Percentiles rank a stretch among this genome's conserved stretches.
Conservation (phyloP, 2,329 filamentous ascomycete genomes). For the Scleromitrula shiraiana region DNA sequence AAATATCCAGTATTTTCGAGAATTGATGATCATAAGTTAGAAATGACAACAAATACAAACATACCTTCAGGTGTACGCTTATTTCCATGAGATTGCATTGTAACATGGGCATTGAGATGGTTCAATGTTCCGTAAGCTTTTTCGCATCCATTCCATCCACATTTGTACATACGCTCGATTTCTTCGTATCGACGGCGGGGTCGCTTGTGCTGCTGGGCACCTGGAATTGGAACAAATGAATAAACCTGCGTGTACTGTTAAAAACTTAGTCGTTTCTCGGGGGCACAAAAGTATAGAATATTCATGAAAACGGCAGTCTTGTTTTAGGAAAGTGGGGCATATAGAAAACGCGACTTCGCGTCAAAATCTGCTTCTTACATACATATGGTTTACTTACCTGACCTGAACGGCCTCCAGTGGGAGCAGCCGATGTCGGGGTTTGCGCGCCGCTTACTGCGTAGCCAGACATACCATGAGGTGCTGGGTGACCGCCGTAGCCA, state of each 20-base stretch:
- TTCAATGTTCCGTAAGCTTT: slow-evolving; percentile 98
- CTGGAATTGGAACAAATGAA: slow-evolving; percentile 94
- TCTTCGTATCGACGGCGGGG: slow-evolving; percentile 92
- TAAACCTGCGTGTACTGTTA: slow-evolving; percentile 66
- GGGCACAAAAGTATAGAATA: slow-evolving; percentile 1
- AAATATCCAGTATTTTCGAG: too few species aligned
- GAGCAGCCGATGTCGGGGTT: slow-evolving; percentile 46
- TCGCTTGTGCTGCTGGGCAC: slow-evolving; percentile 93
- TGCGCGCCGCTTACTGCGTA: slow-evolving; percentile 26
- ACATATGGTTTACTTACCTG: slow-evolving; percentile 42
- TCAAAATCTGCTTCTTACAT: not conserved
- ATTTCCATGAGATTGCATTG: slow-evolving; percentile 92
- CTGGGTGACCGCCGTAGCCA: slow-evolving; percentile 48
- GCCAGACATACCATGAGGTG: slow-evolving; percentile 15
- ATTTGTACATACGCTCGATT: slow-evolving; percentile 99
- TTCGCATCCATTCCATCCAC: slow-evolving; percentile 95
- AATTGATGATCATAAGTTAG: too few species aligned
- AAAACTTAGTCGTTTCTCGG: slow-evolving; percentile 11
- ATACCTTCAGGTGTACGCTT: slow-evolving; percentile 97
- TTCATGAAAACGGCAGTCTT: too few species aligned
- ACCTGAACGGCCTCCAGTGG: slow-evolving; percentile 45
- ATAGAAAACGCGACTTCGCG: too few species aligned
- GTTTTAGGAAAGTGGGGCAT: not conserved
- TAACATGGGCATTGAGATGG: slow-evolving; percentile 95
- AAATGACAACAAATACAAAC: too few species aligned